phyloP scores from a whole-genome alignment of 768 basidiomycete genomes.

The Cystoderma amianthinum region DNA sequence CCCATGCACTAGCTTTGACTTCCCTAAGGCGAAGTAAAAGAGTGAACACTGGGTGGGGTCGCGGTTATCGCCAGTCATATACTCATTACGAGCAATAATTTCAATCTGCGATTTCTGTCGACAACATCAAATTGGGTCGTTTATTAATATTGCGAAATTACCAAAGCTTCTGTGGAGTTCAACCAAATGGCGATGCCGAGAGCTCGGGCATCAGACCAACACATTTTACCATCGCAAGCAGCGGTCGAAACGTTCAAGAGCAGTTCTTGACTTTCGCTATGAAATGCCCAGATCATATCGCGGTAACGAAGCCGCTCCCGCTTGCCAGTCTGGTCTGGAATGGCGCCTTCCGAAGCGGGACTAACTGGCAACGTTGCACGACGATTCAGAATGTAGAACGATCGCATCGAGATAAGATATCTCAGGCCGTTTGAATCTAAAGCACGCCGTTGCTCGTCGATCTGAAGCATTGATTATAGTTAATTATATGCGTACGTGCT shows the following conservation, averaged over 20 bases:
- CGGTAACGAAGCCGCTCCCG: slow-evolving; percentile 82
- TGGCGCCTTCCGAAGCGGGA: slow-evolving; percentile 32
- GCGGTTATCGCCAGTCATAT: slow-evolving; percentile 78
- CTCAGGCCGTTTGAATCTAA: slow-evolving; percentile 89
- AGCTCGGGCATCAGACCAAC: slow-evolving; percentile 83
- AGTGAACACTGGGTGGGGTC: slow-evolving; percentile 89
- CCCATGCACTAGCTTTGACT: slow-evolving; percentile 86
- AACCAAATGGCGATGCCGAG: slow-evolving; percentile 89
- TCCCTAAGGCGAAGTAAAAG: slow-evolving; percentile 92
- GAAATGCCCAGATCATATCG: slow-evolving; percentile 96
- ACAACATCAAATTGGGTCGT: not conserved
- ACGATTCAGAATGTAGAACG: slow-evolving; percentile 80
- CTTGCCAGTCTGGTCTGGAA: slow-evolving; percentile 43
- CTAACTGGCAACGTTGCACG: slow-evolving; percentile 38
- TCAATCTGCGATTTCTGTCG: slow-evolving; percentile 77
- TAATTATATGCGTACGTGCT: slow-evolving; percentile 1
- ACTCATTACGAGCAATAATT: slow-evolving; percentile 85
- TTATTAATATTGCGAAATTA: slow-evolving; percentile 27
- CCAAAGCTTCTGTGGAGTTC: slow-evolving; percentile 70
- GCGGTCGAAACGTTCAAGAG: slow-evolving; percentile 62
- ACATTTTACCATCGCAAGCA: slow-evolving; percentile 80
- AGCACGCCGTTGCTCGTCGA: slow-evolving; percentile 86
- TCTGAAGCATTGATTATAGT: slow-evolving; percentile 36
- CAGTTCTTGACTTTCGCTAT: slow-evolving; percentile 90
- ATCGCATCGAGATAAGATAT: slow-evolving; percentile 88